A percentile compares a stretch with the other conserved stretches of the same genome.
Evolutionary conservation across 2,329 filamentous ascomycete species (phyloP).

Genomic region (Dactylonectria macrodidyma): DNA sequence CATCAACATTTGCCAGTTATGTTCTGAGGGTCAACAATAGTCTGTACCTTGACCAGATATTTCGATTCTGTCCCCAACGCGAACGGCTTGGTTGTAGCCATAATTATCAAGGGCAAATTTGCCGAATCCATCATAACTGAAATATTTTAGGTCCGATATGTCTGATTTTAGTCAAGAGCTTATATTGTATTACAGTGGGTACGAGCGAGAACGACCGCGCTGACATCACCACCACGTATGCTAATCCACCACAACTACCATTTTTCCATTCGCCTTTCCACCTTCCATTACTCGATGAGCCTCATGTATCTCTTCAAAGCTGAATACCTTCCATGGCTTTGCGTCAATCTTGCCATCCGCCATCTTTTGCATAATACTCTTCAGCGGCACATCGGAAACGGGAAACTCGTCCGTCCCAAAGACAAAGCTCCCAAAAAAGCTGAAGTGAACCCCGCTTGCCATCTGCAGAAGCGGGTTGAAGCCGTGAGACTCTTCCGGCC

Average conservation of each 20-base stretch:
- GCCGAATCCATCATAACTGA: background rate
- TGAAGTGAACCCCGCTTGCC: conserved; percentile 61
- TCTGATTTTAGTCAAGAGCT: background rate
- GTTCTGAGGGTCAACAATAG: background rate
- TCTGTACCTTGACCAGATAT: background rate
- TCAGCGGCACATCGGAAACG: conserved; percentile 55
- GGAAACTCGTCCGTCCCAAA: conserved; percentile 55
- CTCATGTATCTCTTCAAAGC: conserved; percentile 50
- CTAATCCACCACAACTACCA: conserved; percentile 12
- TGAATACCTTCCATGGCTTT: conserved; percentile 52
- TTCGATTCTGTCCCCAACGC: background rate
- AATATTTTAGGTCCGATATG: background rate
- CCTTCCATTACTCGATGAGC: conserved; percentile 52
- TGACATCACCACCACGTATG: no score
- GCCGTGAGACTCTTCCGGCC: conserved; percentile 49
- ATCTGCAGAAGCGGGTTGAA: conserved; percentile 62
- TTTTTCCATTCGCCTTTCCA: conserved; percentile 12
- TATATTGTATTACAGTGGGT: no score
- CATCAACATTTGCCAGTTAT: background rate
- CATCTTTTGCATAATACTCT: conserved; percentile 55
- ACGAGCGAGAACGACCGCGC: no score
- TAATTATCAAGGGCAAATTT: background rate
- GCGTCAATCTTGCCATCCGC: conserved; percentile 53
- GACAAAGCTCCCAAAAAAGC: conserved; percentile 59
- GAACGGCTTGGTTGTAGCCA: conserved; percentile 1